Evolutionary conservation across 1,284 basidiomycete genomes (phyloP), one percentile per base, ranked within the genome.

Genomic region (Austropuccinia psidii): DNA sequence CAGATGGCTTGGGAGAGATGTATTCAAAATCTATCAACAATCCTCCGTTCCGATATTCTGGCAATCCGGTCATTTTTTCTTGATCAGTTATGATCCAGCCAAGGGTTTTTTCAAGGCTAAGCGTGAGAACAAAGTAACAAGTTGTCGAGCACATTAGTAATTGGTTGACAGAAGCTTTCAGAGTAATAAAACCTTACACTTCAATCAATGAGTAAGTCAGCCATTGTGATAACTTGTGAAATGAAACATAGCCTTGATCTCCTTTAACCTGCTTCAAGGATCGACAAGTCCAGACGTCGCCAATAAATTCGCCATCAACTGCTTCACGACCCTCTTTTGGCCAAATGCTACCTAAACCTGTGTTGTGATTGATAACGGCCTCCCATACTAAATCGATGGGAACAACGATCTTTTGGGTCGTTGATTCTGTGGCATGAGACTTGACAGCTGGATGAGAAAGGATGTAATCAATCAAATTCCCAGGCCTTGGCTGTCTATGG

Each of bases 191-290:
- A 90, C 61, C 54, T 60, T 21, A 75, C 66, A 70, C 62, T 37
- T 60, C 54, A 24, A 68, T 58, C 47, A 49, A 68, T 17, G 61
- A 75, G 29, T 57, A 76, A 33, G 78, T 89, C 74, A 90, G 85
- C 94, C 95, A 98, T 76, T 91, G 90, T 0, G 90, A 91, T 60
- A 98, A 85, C 80, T 97, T 98, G 83, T 98, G 94, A 84, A 97
- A 98, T 0, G 92, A 90, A 2, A 97, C 91, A 47, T 92, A 83
- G 75, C 87, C 84, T 75, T 88, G 87, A 58, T 86, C 87, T 75
- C 3, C 80, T 80, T 2, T 67, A 27, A 55, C 55, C 64, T 43
- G 68, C 29, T 80, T 81, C 58, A 90, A 84, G 0, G 86, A 85
- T 2, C 85, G 80, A 77, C 90, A 92, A 6, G 88, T 88, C 93